These are phyloP conservation scores for Sporothrix globosa DNA, from an alignment of 2,329 filamentous ascomycete species.

Conservation along the genomic window DNA sequence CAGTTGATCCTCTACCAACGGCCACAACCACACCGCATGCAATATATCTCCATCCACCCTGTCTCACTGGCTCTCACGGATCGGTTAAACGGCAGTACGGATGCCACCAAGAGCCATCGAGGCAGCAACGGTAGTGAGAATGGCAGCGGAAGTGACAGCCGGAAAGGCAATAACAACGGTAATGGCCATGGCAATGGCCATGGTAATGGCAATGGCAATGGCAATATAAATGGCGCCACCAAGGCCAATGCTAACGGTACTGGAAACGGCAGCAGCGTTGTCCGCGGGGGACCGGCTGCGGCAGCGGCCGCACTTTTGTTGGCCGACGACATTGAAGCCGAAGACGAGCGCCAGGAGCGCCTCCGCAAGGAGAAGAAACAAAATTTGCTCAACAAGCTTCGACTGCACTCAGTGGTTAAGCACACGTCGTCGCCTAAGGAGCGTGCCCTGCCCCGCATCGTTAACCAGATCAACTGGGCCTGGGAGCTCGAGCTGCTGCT, in stretches of 20 bases:
- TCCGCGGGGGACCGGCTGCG: background rate
- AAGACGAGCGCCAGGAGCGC: constrained; percentile 68
- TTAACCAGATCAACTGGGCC: constrained; percentile 95
- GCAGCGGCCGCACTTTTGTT: constrained; percentile 10
- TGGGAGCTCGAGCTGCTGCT: constrained; percentile 84
- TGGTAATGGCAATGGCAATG: no score
- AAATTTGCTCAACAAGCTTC: constrained; percentile 80
- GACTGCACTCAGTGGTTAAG: constrained; percentile 80
- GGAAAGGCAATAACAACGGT: background rate
- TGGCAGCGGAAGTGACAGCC: background rate
- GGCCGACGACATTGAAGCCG: constrained; percentile 64
- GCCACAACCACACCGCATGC: constrained; percentile 84
- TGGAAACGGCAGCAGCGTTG: background rate
- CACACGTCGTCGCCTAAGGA: constrained; percentile 81
- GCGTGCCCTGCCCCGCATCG: constrained; percentile 74
- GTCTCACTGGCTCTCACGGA: constrained; percentile 85
- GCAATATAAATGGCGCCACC: background rate
- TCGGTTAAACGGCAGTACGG: constrained; percentile 52
- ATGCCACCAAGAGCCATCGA: background rate
- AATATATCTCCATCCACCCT: constrained; percentile 89
- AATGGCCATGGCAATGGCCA: background rate
- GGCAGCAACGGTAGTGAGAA: constrained; percentile 35
- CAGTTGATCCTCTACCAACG: constrained; percentile 90
- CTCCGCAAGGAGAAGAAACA: constrained; percentile 62
- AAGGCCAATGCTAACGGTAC: constrained; percentile 34